A percentile compares a stretch with the other conserved stretches of the same genome.
phyloP scores from a whole-genome alignment of 2,329 filamentous ascomycete species.

The Penicillium crustosum region DNA sequence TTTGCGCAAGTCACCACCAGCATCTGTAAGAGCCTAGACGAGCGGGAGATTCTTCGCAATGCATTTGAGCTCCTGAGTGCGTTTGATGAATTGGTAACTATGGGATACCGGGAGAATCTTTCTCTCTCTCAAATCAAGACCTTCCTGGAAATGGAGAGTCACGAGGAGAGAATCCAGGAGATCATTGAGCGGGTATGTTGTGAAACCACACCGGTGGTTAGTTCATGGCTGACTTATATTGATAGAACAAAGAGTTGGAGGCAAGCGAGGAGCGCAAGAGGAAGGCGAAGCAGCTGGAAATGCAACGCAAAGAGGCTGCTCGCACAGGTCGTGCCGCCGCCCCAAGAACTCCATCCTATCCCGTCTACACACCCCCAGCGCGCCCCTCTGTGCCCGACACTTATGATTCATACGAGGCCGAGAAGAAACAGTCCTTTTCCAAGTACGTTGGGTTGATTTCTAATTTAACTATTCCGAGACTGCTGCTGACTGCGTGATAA shows the following conservation, averaged over 20 bases:
- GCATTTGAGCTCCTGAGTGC: slow-evolving; percentile 94
- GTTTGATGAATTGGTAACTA: slow-evolving; percentile 93
- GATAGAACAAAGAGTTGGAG: slow-evolving; percentile 94
- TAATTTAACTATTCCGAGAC: not conserved
- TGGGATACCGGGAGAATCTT: slow-evolving; percentile 94
- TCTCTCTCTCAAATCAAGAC: slow-evolving; percentile 98
- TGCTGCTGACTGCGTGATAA: slow-evolving; percentile 42
- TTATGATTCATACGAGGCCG: slow-evolving; percentile 92
- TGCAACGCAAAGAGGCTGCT: slow-evolving; percentile 96
- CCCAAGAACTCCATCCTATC: slow-evolving; percentile 78
- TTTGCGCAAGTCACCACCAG: slow-evolving; percentile 97
- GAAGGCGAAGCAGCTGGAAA: slow-evolving; percentile 97
- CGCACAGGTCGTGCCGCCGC: slow-evolving; percentile 67
- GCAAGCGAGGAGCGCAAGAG: slow-evolving; percentile 97
- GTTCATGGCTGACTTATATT: slow-evolving; percentile 24
- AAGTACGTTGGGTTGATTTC: slow-evolving; percentile 58
- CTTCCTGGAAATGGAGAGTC: slow-evolving; percentile 98
- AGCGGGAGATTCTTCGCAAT: slow-evolving; percentile 91
- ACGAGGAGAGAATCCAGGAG: slow-evolving; percentile 98
- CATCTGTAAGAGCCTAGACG: slow-evolving; percentile 93
- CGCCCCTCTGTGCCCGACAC: slow-evolving; percentile 73
- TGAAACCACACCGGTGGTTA: slow-evolving; percentile 27
- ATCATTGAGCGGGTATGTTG: slow-evolving; percentile 79
- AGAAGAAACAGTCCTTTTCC: slow-evolving; percentile 88
- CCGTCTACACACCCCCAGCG: slow-evolving; percentile 79